Base-by-base conservation (phyloP, 2,329 filamentous ascomycete genomes). In the Pseudocercospora macadamiae region DNA sequence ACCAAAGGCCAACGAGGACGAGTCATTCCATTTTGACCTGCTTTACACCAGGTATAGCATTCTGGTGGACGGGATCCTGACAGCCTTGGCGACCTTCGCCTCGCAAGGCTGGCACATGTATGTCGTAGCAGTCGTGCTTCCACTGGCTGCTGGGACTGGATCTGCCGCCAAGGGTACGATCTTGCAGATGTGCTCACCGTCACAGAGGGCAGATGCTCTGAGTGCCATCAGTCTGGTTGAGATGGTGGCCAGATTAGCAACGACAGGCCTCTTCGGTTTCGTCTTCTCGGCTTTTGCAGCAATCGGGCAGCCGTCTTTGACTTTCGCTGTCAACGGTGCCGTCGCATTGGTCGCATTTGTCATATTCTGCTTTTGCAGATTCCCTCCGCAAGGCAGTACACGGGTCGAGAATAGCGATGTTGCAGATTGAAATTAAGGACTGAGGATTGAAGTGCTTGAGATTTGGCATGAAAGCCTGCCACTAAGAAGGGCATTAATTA, bases 121-220 rank as follows among this genome's bases (percentile, higher is more conserved):
- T 66, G 72, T 89, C 0, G 83, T 87, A 1, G 86, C 86, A 0
- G 81, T 84, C 23, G 69, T 90, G 1, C 77, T 91, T 0, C 88
- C 88, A 0, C 83, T 90, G 26, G 87, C 86, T 0, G 88, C 87
- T 0, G 88, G 88, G 0, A 87, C 87, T 0, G 88, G 86, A 0
- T 82, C 87, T 0, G 86, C 88, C 0, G 86, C 87, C 1, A 91
- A 90, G 64, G 88, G 88, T 0, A 86, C 88, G n/a, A 89, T 90
- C 59, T 82, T 89, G 0, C 83, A 88, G 57, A 88, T 90, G 86
- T 86, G 86, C 44, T 77, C 86, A 0, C 78, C 83, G 1, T 79
- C 79, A 0, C 82, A 88, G 55, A 80, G 87, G 0, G 80, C 83
- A 0, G 88, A 91, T 67, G 88, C 88, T 0, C 75, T 91, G 2